Evolutionary conservation across 495 filamentous ascomycete genomes (phyloP), one percentile per base, ranked within the genome.

Genomic region (Thermothielavioides terrestris): DNA sequence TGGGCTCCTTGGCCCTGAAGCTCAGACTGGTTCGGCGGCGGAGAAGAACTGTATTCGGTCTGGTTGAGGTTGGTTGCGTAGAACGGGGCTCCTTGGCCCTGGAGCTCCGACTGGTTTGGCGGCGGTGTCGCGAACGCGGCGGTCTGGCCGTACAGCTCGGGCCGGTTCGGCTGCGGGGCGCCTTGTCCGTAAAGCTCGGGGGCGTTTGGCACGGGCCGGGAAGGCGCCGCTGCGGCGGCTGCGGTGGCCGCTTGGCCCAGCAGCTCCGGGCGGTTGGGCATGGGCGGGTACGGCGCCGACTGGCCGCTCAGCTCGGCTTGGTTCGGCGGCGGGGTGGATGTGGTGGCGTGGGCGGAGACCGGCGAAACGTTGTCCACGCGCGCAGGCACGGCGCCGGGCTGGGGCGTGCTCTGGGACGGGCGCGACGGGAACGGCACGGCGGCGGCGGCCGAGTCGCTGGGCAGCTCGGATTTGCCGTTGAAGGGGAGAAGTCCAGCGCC

Each of bases 391-490:
- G 38, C 42, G 38, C 48, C 51, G n/a, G 18, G 41, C 35, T 65
- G 63, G 34, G 65, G 46, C 18, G 51, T 63, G 49, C 59, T 65
- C 4, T 53, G 57, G 41, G 60, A 57, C 9, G 58, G 59, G 46
- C 65, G 68, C 10, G 55, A 52, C 12, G 67, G 49, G 6, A 61
- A 39, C 9, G 12, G 38, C 3, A 60, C 39, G 1, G 50, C 61
- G 1, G 50, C 61, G 21, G 54, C 42, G 21, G 58, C 12, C 1
- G 54, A 47, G 11, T 54, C 57, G 36, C 54, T 55, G 14, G 63
- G 60, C 5, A 72, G 65, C 50, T 71, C 69, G 3, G 62, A 56
- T 46, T 71, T 73, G 28, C 64, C 63, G 46, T 62, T 60, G 49
- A 18, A 31, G 32, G 28, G 31, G 36, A 18, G 32, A 17, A 37